phyloP scores from a whole-genome alignment of 768 basidiomycete species.

The Hypsizygus marmoreus region DNA sequence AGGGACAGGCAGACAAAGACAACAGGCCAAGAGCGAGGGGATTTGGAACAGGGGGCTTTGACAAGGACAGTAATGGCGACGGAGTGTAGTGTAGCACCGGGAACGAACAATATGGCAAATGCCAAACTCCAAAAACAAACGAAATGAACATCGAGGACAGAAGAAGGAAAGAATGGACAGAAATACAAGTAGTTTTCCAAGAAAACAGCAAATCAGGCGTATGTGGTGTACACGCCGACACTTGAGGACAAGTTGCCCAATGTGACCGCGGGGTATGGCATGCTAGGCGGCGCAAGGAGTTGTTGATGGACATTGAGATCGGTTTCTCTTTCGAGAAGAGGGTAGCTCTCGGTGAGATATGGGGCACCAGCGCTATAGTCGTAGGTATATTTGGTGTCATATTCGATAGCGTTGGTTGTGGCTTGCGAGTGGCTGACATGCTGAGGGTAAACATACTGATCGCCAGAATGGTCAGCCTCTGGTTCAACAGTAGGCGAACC shows the following conservation, averaged over 20 bases:
- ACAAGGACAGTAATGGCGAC: background rate
- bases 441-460: slow-evolving; percentile 17
- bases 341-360: slow-evolving; percentile 17
- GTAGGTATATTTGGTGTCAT: slow-evolving; percentile 15
- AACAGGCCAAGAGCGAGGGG: slow-evolving; percentile 4
- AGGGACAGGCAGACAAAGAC: background rate
- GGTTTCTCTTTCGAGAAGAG: slow-evolving; percentile 17
- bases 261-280: slow-evolving; percentile 14
- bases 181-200: slow-evolving; percentile 1
- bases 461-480: slow-evolving; percentile 5
- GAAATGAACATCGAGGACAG: slow-evolving; percentile 1
- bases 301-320: slow-evolving; percentile 14
- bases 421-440: slow-evolving; percentile 13
- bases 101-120: background rate
- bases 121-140: slow-evolving; percentile 10
- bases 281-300: slow-evolving; percentile 11
- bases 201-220: slow-evolving; percentile 8
- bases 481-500: slow-evolving; percentile 6
- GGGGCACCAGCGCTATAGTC: slow-evolving; percentile 9
- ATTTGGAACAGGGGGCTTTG: background rate
- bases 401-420: slow-evolving; percentile 8
- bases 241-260: slow-evolving; percentile 6
- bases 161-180: slow-evolving; percentile 4
- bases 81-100: background rate
- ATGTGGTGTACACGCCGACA: slow-evolving; percentile 6